Evolutionary conservation across 2,329 filamentous ascomycete genomes (phyloP).

Genomic region (Aspergillus sp.): DNA sequence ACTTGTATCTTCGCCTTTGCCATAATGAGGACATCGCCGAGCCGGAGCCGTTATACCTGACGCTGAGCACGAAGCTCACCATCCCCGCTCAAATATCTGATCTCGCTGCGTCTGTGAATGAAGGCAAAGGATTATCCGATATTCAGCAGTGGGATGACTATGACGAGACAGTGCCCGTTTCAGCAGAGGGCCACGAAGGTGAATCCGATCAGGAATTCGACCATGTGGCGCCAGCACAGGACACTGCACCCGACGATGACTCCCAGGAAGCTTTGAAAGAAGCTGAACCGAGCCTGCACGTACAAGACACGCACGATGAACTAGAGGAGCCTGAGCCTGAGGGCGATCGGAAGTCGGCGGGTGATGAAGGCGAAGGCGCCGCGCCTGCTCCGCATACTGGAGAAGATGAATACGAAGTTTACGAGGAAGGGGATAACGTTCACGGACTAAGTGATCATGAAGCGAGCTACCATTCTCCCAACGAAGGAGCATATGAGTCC

Average conservation of each 20-base stretch:
- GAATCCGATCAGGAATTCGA: conserved; percentile 5
- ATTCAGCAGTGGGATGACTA: conserved; percentile 39
- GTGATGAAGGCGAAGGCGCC: neutral
- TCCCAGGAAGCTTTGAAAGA: conserved; percentile 5
- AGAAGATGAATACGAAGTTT: conserved; percentile 8
- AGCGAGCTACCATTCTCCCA: conserved; percentile 3
- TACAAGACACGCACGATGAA: neutral
- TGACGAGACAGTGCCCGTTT: conserved; percentile 36
- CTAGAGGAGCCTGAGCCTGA: conserved; percentile 1
- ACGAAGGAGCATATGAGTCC: conserved; percentile 16
- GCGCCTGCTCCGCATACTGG: neutral
- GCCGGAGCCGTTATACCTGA: conserved; percentile 50
- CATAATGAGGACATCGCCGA: conserved; percentile 48
- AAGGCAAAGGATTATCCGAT: conserved; percentile 50
- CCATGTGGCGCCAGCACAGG: conserved; percentile 9
- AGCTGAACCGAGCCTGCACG: conserved; percentile 3
- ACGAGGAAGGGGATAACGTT: conserved; percentile 4
- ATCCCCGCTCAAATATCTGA: conserved; percentile 45
- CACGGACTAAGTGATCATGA: conserved; percentile 6
- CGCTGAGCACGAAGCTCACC: conserved; percentile 45
- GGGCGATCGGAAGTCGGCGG: neutral
- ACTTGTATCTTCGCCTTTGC: conserved; percentile 50
- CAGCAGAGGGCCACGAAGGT: conserved; percentile 8
- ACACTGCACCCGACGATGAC: conserved; percentile 8
- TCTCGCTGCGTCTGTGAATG: conserved; percentile 43